Evolutionary conservation across 108 stramenopile genomes (phyloP).

Genomic region (Tribonema minus): DNA sequence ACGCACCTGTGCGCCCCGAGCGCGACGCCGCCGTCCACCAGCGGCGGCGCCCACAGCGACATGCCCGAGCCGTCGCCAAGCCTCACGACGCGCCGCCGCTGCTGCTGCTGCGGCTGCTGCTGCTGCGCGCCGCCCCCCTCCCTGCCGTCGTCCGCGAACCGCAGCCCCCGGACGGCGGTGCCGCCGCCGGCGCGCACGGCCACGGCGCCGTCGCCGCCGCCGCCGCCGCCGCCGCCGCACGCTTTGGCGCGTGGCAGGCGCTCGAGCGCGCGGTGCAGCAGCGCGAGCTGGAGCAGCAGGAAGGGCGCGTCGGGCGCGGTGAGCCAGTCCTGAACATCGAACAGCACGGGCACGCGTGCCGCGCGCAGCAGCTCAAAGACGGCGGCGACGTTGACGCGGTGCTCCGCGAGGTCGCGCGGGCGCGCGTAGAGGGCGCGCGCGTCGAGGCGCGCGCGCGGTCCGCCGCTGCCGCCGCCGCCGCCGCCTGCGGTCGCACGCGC

Average conservation of each 20-base stretch:
- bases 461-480: not conserved
- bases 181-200: not conserved
- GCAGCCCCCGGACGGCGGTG: not conserved
- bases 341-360: slow-evolving; percentile 3
- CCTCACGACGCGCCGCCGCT: not conserved
- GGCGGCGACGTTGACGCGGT: not conserved
- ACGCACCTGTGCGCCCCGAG: not conserved
- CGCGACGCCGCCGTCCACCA: not conserved
- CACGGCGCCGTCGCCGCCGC: not conserved
- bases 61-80: not conserved
- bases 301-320: slow-evolving; percentile 20
- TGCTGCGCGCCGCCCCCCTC: too few species aligned
- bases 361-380: slow-evolving; percentile 4
- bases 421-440: not conserved
- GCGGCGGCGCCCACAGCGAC: not conserved
- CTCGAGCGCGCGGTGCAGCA: not conserved
- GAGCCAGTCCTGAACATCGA: slow-evolving; percentile 7
- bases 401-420: not conserved
- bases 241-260: not conserved
- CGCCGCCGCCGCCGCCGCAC: not conserved
- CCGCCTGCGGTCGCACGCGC: too few species aligned
- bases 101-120: not conserved
- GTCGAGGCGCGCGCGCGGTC: not conserved
- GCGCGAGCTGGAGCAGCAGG: slow-evolving; percentile 7
- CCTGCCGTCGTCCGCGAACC: not conserved